Evolutionary conservation across 148 eudicot species (phyloP).

Genomic region (Dianthus caryophyllus): DNA sequence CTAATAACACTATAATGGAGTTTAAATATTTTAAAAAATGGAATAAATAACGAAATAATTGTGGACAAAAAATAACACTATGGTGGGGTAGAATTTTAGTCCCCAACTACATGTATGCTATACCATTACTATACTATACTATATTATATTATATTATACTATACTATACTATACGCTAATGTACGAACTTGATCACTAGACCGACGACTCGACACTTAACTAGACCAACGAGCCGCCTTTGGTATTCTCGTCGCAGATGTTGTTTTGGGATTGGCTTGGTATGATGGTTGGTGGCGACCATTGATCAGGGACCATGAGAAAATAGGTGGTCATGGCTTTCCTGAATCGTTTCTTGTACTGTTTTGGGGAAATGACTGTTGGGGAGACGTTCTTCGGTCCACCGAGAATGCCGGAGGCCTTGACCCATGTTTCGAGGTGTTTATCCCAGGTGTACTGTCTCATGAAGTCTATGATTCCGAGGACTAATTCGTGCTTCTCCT

Average conservation of each 20-base stretch:
- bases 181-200: constrained; percentile 31
- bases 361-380: constrained; percentile 88
- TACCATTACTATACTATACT: no score
- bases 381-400: constrained; percentile 78
- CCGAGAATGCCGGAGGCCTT: constrained; percentile 94
- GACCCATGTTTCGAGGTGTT: constrained; percentile 97
- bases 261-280: constrained; percentile 53
- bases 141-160: no score
- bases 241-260: constrained; percentile 51
- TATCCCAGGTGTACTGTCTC: constrained; percentile 99
- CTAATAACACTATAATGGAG: constrained; percentile 8
- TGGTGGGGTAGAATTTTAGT: neutral
- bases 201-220: constrained; percentile 22
- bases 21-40: constrained; percentile 29
- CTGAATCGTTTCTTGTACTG: constrained; percentile 94
- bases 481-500: constrained; percentile 89
- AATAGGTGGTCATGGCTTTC: constrained; percentile 95
- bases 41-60: neutral
- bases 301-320: constrained; percentile 92
- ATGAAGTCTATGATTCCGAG: constrained; percentile 95
- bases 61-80: constrained; percentile 14
- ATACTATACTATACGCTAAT: constrained; percentile 16
- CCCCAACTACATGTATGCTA: constrained; percentile 16
- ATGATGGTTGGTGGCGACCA: constrained; percentile 67
- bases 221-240: constrained; percentile 35